phyloP scores from a whole-genome alignment of 306 rosid species.

The Delonix regia region DNA sequence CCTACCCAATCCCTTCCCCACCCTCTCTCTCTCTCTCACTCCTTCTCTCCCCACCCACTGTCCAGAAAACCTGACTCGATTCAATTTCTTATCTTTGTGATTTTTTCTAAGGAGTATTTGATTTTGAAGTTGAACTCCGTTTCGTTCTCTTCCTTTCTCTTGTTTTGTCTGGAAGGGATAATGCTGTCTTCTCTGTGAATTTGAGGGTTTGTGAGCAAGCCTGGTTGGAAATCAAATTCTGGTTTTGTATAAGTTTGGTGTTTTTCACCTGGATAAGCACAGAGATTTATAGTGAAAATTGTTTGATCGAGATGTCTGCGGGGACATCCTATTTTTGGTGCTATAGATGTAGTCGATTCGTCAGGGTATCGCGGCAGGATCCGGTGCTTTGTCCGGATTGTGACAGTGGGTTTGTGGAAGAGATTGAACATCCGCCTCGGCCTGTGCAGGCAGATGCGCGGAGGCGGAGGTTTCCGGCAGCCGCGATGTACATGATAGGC shows the following conservation, averaged over 20 bases:
- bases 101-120: neutral
- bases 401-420: slow-evolving; percentile 66
- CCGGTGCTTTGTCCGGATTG: slow-evolving; percentile 67
- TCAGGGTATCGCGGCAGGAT: slow-evolving; percentile 47
- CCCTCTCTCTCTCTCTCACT: neutral
- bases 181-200: neutral
- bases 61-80: neutral
- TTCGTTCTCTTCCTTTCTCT: too few relatives aligned
- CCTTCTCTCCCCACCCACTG: slow-evolving; percentile 1
- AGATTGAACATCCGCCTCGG: slow-evolving; percentile 46
- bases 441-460: slow-evolving; percentile 43
- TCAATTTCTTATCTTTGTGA: neutral
- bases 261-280: neutral
- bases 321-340: slow-evolving; percentile 73
- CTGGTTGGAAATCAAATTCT: slow-evolving; percentile 18
- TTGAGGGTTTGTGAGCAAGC: neutral
- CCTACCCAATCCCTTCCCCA: too few relatives aligned
- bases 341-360: slow-evolving; percentile 70
- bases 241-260: slow-evolving; percentile 10
- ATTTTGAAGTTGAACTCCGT: neutral
- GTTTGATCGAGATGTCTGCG: slow-evolving; percentile 51
- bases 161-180: neutral
- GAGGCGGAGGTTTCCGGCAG: slow-evolving; percentile 52
- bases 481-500: slow-evolving; percentile 76
- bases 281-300: neutral